Evolutionary conservation across 805 yeast genomes (phyloP).

Genomic region (Cyberlindnera euphorbiae): DNA sequence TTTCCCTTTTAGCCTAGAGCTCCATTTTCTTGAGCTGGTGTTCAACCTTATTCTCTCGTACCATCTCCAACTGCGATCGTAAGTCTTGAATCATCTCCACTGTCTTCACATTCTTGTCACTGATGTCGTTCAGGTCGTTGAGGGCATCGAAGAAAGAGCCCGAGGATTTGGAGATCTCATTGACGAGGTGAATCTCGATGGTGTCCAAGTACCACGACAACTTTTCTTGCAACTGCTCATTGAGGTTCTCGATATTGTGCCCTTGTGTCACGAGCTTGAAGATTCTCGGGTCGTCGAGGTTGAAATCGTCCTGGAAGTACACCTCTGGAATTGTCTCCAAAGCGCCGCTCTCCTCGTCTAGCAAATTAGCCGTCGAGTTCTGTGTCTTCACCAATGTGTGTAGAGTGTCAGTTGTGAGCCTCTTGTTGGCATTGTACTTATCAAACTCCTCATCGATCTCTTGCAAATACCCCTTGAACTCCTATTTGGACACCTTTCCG

Average conservation of each 20-base stretch:
- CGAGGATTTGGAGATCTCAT: constrained; percentile 81
- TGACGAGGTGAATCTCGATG: constrained; percentile 75
- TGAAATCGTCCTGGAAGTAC: constrained; percentile 62
- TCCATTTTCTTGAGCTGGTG: constrained; percentile 47
- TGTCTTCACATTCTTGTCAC: constrained; percentile 48
- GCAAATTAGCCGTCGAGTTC: constrained; percentile 10
- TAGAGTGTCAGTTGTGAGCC: constrained; percentile 34
- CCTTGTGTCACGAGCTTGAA: constrained; percentile 71
- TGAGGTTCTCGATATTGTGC: constrained; percentile 42
- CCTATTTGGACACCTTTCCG: constrained; percentile 38
- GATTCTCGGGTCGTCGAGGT: constrained; percentile 82
- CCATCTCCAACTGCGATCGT: constrained; percentile 36
- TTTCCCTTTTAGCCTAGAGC: constrained; percentile 47
- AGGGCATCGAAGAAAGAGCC: constrained; percentile 80
- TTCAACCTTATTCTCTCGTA: constrained; percentile 47
- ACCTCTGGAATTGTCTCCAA: constrained; percentile 58
- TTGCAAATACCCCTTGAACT: constrained; percentile 40
- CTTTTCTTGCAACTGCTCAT: constrained; percentile 67
- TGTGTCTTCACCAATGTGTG: constrained; percentile 16
- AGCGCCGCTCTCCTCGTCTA: constrained; percentile 22
- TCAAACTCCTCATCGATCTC: constrained; percentile 42
- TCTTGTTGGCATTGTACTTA: constrained; percentile 38
- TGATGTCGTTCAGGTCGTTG: constrained; percentile 67
- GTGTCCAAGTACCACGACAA: constrained; percentile 79
- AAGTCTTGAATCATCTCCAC: constrained; percentile 43